Evolutionary conservation across 176 grass and related monocot species (phyloP), one percentile per base, ranked within the genome.

Genomic region (Phoenix dactylifera): DNA sequence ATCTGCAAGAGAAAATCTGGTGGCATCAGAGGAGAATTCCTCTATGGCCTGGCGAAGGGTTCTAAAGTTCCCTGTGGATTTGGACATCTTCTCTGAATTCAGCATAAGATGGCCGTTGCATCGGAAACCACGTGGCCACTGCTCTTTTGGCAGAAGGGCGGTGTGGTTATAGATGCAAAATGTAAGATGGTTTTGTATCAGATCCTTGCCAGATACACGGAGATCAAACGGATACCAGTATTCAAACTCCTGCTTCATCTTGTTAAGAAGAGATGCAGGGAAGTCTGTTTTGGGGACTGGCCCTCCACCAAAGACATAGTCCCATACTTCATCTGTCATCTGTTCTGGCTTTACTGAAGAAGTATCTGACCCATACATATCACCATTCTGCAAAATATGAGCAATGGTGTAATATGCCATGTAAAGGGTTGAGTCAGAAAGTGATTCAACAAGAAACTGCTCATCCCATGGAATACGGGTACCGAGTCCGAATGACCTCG

Each of bases 71-170:
- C 85, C 89, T 17, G 85, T 95, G 2, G 89, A 89, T 64, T 89
- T 85, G 24, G 85, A 95, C 89, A 95, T 95, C 58, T 89, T 95
- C 53, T 88, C 78, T 53, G 85, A 89, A 72, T 95, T 95, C 26
- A 95, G 85, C 85, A 89, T 83, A 55, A 95, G 86, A 62, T 95
- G 89, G 3, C 85, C 89, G 57, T 89, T 95, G 72, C 85, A 88
- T 4, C 85, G 81, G 72, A 88, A 95, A 1, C 89, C 81, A 53
- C 68, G 81, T 15, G 89, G 89, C 89, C 89, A 89, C 18, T 89
- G 79, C 50, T 74, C 75, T 60, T 89, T 66, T 6, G 85, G 78
- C 29, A 89, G 55, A 76, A 88, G 74, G 55, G 89, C 68, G 48
- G 69, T 71, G 30, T 95, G 85, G 24, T 95, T 95, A 64, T 88